phyloP scores from a whole-genome alignment of 805 yeast genomes.

The Soucietia sequanensis region DNA sequence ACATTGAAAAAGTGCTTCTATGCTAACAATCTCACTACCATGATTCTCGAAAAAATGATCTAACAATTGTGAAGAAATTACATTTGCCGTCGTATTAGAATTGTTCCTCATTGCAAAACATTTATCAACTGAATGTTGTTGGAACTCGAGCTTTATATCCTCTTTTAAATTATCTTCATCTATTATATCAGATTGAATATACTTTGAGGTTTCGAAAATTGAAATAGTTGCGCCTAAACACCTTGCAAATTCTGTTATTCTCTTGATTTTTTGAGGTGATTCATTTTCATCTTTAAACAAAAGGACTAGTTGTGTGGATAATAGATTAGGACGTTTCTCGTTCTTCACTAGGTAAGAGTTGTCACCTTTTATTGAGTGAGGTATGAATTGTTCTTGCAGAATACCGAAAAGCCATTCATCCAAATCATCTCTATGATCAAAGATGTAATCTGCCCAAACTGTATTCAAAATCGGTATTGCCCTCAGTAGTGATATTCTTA shows the following conservation, averaged over 20 bases:
- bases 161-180: neutral
- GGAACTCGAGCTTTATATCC: too few relatives aligned
- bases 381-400: conserved; percentile 12
- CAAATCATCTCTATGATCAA: conserved; percentile 9
- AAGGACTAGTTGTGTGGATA: conserved; percentile 10
- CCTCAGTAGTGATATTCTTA: conserved; percentile 25
- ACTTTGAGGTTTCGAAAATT: neutral
- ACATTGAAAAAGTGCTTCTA: conserved; percentile 7
- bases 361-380: conserved; percentile 7
- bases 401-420: conserved; percentile 19
- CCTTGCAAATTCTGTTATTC: neutral
- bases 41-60: too few relatives aligned
- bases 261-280: neutral
- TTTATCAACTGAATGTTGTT: too few relatives aligned
- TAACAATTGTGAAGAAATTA: neutral
- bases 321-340: conserved; percentile 11
- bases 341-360: conserved; percentile 12
- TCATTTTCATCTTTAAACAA: neutral
- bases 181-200: neutral
- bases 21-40: conserved; percentile 1
- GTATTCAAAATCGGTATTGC: conserved; percentile 26
- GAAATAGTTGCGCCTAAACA: neutral
- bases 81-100: neutral
- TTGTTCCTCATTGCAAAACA: too few relatives aligned
- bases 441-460: conserved; percentile 21